phyloP scores from a whole-genome alignment of 2,329 filamentous ascomycete species.

The Cercospora sesami region DNA sequence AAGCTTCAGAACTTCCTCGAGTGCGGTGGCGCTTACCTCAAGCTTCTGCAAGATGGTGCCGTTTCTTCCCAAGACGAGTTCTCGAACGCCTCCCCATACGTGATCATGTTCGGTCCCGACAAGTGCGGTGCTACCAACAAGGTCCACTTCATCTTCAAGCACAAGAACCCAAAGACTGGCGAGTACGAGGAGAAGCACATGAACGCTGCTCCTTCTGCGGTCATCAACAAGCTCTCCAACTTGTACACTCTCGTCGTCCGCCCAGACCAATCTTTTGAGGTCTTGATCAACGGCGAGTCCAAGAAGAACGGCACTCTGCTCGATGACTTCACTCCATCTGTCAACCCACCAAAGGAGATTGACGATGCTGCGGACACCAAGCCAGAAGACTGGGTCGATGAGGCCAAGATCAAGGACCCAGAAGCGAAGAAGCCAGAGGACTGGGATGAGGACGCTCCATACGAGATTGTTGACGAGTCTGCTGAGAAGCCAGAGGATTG shows the following conservation, averaged over 20 bases:
- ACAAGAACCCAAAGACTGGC: constrained; percentile 99
- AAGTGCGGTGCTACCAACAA: constrained; percentile 99
- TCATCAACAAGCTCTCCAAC: constrained; percentile 86
- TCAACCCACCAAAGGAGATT: constrained; percentile 94
- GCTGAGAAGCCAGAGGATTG: constrained; percentile 92
- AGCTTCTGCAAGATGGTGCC: constrained; percentile 97
- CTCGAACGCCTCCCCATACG: constrained; percentile 93
- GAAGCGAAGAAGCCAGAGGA: constrained; percentile 95
- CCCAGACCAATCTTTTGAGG: constrained; percentile 91
- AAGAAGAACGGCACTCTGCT: constrained; percentile 88
- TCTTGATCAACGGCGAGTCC: constrained; percentile 86
- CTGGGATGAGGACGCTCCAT: constrained; percentile 98
- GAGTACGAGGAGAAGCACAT: constrained; percentile 99
- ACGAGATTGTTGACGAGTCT: constrained; percentile 91
- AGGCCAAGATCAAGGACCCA: constrained; percentile 85
- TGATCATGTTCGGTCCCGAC: constrained; percentile 99
- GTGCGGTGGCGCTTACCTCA: constrained; percentile 98
- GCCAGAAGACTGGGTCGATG: constrained; percentile 94
- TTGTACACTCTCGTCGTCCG: constrained; percentile 97
- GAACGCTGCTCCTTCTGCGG: constrained; percentile 75
- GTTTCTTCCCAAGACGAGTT: constrained; percentile 97
- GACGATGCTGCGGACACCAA: constrained; percentile 91
- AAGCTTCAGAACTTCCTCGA: constrained; percentile 97
- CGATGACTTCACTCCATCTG: constrained; percentile 88
- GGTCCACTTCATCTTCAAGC: constrained; percentile 96